A percentile compares a stretch with the other conserved stretches of the same genome.
phyloP scores from a whole-genome alignment of 139 green algal species.

The Micractinium conductrix region DNA sequence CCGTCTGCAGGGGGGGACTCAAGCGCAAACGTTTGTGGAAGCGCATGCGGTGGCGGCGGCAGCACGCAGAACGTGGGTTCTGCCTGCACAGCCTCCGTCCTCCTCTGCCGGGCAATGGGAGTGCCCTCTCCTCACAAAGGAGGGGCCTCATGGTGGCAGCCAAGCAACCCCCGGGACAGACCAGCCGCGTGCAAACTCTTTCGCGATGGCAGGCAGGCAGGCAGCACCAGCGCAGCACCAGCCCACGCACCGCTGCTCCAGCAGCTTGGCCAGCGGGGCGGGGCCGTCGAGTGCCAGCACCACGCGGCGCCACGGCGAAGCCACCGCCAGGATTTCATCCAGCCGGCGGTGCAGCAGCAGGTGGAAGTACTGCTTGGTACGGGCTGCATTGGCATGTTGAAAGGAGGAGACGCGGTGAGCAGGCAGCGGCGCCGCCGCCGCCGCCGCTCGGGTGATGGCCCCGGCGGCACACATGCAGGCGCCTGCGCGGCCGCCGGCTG shows the following conservation, averaged over 20 bases:
- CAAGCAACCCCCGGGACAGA: too few relatives aligned
- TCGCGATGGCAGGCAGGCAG: too few relatives aligned
- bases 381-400: not conserved
- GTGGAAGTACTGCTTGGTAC: constrained; percentile 66
- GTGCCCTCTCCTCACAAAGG: too few relatives aligned
- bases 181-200: too few relatives aligned
- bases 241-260: constrained; percentile 75
- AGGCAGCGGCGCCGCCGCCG: not conserved
- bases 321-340: constrained; percentile 64
- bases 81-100: too few relatives aligned
- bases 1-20: constrained; percentile 27
- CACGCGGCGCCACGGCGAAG: constrained; percentile 65
- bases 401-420: not conserved
- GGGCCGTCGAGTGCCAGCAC: constrained; percentile 85
- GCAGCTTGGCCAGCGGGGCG: constrained; percentile 88
- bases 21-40: too few relatives aligned
- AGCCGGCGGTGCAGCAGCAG: constrained; percentile 66
- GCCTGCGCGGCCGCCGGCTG: not conserved
- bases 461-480: not conserved
- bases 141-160: too few relatives aligned
- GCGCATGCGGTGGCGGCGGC: too few relatives aligned
- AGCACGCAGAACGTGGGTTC: too few relatives aligned
- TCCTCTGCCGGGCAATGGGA: too few relatives aligned
- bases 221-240: too few relatives aligned
- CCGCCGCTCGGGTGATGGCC: not conserved